Evolutionary conservation across 83 land plant species (phyloP).

Genomic region (Isoetes engelmannii): DNA sequence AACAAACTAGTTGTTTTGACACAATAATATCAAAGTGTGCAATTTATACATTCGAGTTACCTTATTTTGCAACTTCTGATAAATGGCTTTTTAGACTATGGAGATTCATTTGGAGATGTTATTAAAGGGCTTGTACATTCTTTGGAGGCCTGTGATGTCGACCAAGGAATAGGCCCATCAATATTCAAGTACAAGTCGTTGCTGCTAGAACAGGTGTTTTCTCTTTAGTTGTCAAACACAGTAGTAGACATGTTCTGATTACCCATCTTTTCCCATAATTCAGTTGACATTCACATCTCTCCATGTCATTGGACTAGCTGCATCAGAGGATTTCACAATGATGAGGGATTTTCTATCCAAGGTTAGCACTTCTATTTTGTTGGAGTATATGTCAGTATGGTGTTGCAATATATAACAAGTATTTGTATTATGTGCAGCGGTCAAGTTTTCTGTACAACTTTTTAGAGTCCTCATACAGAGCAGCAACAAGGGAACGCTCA

Average conservation of each 20-base stretch:
- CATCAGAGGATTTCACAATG: slow-evolving; percentile 35
- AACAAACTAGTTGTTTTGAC: neutral
- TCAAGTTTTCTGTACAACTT: too few species aligned
- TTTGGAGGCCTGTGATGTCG: slow-evolving; percentile 48
- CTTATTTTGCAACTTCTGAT: neutral
- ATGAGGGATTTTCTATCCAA: slow-evolving; percentile 56
- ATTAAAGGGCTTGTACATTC: slow-evolving; percentile 66
- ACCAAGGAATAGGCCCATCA: slow-evolving; percentile 46
- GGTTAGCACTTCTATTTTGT: slow-evolving; percentile 28
- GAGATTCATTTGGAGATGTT: slow-evolving; percentile 73
- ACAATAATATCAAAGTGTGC: neutral
- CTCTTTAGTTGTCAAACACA: neutral
- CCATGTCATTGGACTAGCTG: slow-evolving; percentile 65
- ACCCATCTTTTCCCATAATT: slow-evolving; percentile 1
- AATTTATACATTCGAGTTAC: neutral
- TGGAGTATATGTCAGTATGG: too few species aligned
- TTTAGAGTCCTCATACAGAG: too few species aligned
- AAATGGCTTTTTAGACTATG: slow-evolving; percentile 77
- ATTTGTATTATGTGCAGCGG: too few species aligned
- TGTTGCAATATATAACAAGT: too few species aligned
- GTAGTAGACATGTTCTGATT: too few species aligned
- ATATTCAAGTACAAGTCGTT: slow-evolving; percentile 66
- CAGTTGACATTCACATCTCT: slow-evolving; percentile 66
- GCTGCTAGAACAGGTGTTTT: slow-evolving; percentile 72
- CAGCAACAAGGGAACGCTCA: too few species aligned